phyloP scores from a whole-genome alignment of 768 basidiomycete genomes.

The Royoungia palumana region DNA sequence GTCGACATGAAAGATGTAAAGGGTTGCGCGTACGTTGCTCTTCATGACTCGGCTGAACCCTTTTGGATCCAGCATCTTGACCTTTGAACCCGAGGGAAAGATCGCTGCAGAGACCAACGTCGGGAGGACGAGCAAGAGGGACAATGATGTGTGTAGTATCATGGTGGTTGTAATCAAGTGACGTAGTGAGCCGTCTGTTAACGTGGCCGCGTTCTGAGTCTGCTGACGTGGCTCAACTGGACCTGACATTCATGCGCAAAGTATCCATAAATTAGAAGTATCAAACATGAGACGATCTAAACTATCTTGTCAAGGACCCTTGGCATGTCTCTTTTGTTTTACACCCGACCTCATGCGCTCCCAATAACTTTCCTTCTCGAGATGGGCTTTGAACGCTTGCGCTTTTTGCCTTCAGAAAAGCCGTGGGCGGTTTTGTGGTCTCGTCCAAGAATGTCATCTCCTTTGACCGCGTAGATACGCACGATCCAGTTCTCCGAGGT shows the following conservation, averaged over 20 bases:
- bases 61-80: constrained; percentile 72
- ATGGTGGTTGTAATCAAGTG: constrained; percentile 13
- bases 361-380: constrained; percentile 50
- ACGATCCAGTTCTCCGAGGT: constrained; percentile 99
- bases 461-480: constrained; percentile 93
- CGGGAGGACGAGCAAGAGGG: constrained; percentile 29
- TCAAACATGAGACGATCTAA: constrained; percentile 1
- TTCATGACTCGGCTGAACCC: constrained; percentile 72
- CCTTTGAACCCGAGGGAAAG: constrained; percentile 51
- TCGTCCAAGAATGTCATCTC: constrained; percentile 87
- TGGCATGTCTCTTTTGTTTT: background rate
- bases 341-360: constrained; percentile 10
- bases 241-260: too few relatives aligned
- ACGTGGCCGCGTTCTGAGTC: too few relatives aligned
- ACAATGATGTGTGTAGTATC: constrained; percentile 19
- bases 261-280: too few relatives aligned
- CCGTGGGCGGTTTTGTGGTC: constrained; percentile 85
- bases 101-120: constrained; percentile 42
- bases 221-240: background rate
- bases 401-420: constrained; percentile 85
- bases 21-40: constrained; percentile 56
- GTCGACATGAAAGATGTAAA: background rate
- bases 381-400: constrained; percentile 74
- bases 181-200: too few relatives aligned
- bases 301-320: background rate